Evolutionary conservation across 2,329 filamentous ascomycete genomes (phyloP).

Genomic region (Xylaria sp.): DNA sequence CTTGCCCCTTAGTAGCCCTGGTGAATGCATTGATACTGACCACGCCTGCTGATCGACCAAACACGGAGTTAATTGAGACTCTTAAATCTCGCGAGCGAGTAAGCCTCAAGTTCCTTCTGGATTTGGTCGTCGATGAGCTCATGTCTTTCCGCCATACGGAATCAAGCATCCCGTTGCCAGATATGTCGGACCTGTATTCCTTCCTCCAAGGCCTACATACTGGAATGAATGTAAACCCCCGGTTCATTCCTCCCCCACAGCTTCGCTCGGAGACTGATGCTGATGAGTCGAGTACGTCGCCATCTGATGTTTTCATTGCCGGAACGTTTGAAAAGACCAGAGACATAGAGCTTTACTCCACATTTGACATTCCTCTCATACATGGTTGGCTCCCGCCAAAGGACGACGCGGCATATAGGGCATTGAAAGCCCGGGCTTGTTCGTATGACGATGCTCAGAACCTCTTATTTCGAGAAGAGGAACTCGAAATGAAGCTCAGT

Average conservation of each 20-base stretch:
- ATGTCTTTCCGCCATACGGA: slow-evolving; percentile 69
- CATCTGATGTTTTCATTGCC: slow-evolving; percentile 45
- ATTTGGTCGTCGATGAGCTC: slow-evolving; percentile 89
- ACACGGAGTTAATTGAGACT: slow-evolving; percentile 71
- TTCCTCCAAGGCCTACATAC: slow-evolving; percentile 88
- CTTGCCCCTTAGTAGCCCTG: slow-evolving; percentile 85
- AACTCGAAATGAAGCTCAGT: slow-evolving; percentile 73
- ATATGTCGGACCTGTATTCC: slow-evolving; percentile 79
- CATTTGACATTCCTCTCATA: slow-evolving; percentile 81
- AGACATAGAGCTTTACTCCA: slow-evolving; percentile 87
- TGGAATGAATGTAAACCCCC: slow-evolving; percentile 96
- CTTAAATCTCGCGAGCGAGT: slow-evolving; percentile 79
- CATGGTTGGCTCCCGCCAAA: slow-evolving; percentile 85
- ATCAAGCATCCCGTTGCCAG: slow-evolving; percentile 62
- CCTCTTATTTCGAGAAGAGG: slow-evolving; percentile 81
- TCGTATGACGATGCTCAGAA: slow-evolving; percentile 93
- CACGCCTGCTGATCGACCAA: slow-evolving; percentile 56
- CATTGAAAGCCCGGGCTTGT: slow-evolving; percentile 67
- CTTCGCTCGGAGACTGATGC: slow-evolving; percentile 46
- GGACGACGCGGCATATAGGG: slow-evolving; percentile 60
- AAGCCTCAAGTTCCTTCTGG: slow-evolving; percentile 75
- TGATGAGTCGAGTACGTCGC: slow-evolving; percentile 47
- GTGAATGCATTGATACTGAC: slow-evolving; percentile 89
- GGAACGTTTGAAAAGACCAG: slow-evolving; percentile 82
- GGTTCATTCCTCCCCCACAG: slow-evolving; percentile 61